A percentile compares a stretch with the other conserved stretches of the same genome.
phyloP scores from a whole-genome alignment of 306 rosid species.

The Trifolium dubium region DNA sequence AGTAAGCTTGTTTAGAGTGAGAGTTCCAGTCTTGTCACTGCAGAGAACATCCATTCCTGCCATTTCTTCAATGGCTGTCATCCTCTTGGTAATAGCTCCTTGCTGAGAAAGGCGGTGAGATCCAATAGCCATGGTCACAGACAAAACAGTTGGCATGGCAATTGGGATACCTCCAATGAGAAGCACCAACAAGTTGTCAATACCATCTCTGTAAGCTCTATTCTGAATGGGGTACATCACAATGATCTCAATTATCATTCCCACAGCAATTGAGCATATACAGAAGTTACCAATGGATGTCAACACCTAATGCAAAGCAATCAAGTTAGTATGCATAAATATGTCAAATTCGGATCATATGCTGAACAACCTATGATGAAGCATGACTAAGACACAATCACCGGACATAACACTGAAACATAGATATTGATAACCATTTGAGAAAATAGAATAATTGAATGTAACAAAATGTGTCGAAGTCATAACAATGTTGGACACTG shows the following conservation, averaged over 20 bases:
- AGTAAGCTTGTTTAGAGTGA: constrained; percentile 80
- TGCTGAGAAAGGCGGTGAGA: constrained; percentile 80
- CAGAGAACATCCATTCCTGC: constrained; percentile 89
- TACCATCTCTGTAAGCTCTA: constrained; percentile 78
- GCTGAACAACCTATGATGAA: not conserved
- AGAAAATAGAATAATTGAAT: not conserved
- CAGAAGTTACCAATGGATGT: constrained; percentile 89
- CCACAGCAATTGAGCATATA: constrained; percentile 77
- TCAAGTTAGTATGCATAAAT: not conserved
- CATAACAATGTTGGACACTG: not conserved
- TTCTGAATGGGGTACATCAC: constrained; percentile 79
- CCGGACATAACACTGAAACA: not conserved
- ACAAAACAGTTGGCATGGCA: constrained; percentile 91
- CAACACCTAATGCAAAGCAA: constrained; percentile 64
- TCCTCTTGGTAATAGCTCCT: constrained; percentile 94
- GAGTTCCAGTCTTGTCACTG: constrained; percentile 93
- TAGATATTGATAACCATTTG: not conserved
- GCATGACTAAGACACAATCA: not conserved
- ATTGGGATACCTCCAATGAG: constrained; percentile 91
- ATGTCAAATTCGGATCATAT: not conserved
- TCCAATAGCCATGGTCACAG: constrained; percentile 93
- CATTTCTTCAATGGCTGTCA: constrained; percentile 96
- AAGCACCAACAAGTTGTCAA: constrained; percentile 84
- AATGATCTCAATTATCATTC: constrained; percentile 71
- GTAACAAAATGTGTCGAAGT: not conserved